Evolutionary conservation across 768 basidiomycete genomes (phyloP).

Genomic region (Flagelloscypha sp.): DNA sequence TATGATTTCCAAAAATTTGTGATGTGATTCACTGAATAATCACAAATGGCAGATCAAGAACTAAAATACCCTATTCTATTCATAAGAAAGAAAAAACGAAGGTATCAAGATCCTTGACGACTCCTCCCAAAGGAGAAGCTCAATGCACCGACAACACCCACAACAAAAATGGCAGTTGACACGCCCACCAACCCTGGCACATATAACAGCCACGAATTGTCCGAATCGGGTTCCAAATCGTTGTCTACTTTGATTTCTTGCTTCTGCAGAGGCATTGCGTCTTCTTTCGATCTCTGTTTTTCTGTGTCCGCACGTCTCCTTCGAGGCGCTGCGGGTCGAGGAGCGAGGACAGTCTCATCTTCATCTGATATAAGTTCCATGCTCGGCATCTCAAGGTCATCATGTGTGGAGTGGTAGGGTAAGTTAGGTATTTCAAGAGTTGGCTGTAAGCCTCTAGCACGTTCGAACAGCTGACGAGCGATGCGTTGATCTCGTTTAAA

Average conservation of each 20-base stretch:
- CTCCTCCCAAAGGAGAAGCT: constrained; percentile 45
- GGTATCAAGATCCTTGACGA: neutral
- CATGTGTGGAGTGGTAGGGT: constrained; percentile 26
- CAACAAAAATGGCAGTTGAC: constrained; percentile 74
- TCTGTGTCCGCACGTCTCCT: too few relatives aligned
- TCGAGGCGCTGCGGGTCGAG: too few relatives aligned
- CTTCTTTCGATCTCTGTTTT: constrained; percentile 51
- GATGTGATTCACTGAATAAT: too few relatives aligned
- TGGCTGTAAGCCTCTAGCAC: constrained; percentile 52
- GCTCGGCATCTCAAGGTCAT: constrained; percentile 59
- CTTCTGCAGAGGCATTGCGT: constrained; percentile 34
- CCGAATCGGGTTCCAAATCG: too few relatives aligned
- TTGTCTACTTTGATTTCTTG: constrained; percentile 39
- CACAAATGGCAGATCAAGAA: too few relatives aligned
- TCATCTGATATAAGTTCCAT: constrained; percentile 54
- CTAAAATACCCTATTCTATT: too few relatives aligned
- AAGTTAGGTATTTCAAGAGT: constrained; percentile 62
- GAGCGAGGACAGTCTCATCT: too few relatives aligned
- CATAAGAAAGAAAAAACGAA: neutral
- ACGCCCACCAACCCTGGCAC: constrained; percentile 75
- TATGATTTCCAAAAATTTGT: too few relatives aligned
- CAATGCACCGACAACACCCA: constrained; percentile 69
- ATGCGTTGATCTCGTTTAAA: constrained; percentile 71
- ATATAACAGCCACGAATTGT: constrained; percentile 73
- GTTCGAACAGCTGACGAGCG: constrained; percentile 65